A percentile compares a stretch with the other conserved stretches of the same genome.
phyloP scores from a whole-genome alignment of 345 rosid genomes.

The Eucalyptus cladocalyx region DNA sequence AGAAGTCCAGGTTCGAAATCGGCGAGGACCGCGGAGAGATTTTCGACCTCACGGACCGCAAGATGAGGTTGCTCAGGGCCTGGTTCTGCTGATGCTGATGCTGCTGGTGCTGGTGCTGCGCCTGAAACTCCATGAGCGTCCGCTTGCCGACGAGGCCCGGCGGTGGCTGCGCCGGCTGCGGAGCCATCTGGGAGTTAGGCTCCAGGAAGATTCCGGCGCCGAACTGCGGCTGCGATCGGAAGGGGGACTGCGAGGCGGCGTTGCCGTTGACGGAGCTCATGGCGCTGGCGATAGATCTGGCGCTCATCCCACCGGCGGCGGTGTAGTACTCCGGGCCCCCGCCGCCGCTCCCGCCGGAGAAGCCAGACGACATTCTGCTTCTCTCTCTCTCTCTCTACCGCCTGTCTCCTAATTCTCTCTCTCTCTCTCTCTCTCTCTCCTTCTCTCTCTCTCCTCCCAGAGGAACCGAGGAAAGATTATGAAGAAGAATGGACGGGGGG shows the following conservation, averaged over 20 bases:
- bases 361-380: constrained; percentile 70
- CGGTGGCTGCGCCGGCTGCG: constrained; percentile 4
- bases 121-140: constrained; percentile 56
- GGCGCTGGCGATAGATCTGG: constrained; percentile 1
- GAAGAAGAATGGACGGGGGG: neutral
- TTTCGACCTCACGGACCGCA: constrained; percentile 77
- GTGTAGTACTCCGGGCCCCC: constrained; percentile 53
- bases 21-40: constrained; percentile 30
- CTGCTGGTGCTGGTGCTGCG: constrained; percentile 2
- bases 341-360: constrained; percentile 47
- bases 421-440: neutral
- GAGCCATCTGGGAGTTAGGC: constrained; percentile 22
- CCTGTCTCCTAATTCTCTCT: neutral
- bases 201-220: constrained; percentile 46
- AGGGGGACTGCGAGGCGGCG: constrained; percentile 15
- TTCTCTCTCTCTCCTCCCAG: neutral
- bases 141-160: constrained; percentile 48
- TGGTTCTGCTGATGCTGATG: constrained; percentile 10
- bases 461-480: constrained; percentile 15
- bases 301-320: constrained; percentile 35
- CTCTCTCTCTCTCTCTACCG: neutral
- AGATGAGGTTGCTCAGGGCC: constrained; percentile 27
- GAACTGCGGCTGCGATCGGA: constrained; percentile 41
- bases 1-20: constrained; percentile 26
- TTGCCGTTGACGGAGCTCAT: constrained; percentile 10